phyloP scores from a whole-genome alignment of 2,329 filamentous ascomycete genomes.

The Ceratocystis alfenasii region DNA sequence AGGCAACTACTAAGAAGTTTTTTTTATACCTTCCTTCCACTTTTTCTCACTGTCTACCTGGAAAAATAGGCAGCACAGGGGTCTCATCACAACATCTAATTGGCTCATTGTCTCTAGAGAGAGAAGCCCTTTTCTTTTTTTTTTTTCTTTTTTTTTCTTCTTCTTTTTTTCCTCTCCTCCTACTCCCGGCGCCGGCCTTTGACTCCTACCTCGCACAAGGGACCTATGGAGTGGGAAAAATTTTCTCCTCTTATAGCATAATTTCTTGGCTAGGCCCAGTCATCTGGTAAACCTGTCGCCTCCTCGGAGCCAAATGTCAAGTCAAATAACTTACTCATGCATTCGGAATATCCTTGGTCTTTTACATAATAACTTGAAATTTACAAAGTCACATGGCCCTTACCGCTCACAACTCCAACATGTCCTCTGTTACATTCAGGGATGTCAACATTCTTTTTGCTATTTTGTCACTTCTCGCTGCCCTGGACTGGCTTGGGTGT shows the following conservation, averaged over 20 bases:
- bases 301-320: too few species aligned
- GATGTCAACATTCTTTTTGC: background rate
- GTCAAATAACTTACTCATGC: background rate
- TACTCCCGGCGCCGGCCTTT: constrained; percentile 4
- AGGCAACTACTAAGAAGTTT: background rate
- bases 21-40: background rate
- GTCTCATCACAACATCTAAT: background rate
- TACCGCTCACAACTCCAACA: background rate
- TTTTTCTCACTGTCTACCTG: background rate
- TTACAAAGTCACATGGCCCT: background rate
- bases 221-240: too few species aligned
- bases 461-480: background rate
- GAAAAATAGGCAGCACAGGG: background rate
- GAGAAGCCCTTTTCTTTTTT: background rate
- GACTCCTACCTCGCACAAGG: background rate
- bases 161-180: background rate
- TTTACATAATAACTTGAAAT: constrained; percentile 6
- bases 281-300: background rate
- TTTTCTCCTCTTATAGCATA: background rate
- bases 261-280: background rate
- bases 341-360: background rate
- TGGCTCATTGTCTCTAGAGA: background rate
- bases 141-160: background rate
- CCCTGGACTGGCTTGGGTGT: background rate
- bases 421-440: background rate